Conservation (phyloP, 192 early-diverging fungal species). For the Backusella tarrabulga region DNA sequence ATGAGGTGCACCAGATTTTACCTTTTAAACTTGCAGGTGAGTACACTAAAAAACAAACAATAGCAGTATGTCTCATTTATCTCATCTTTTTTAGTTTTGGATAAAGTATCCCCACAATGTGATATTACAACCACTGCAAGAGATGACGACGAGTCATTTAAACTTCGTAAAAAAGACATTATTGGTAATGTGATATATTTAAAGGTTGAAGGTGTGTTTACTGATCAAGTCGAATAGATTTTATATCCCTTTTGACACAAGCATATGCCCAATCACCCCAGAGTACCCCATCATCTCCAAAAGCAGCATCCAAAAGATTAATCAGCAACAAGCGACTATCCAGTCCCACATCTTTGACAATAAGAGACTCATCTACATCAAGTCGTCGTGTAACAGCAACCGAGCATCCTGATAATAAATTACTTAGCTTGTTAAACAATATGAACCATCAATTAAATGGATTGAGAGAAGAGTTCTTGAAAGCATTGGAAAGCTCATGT, state of each 20-base stretch:
- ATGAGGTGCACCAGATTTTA: conserved; percentile 2
- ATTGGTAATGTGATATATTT: conserved; percentile 6
- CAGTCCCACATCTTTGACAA: neutral
- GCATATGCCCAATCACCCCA: conserved; percentile 4
- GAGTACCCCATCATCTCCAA: neutral
- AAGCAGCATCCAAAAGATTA: neutral
- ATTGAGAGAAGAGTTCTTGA: conserved; percentile 43
- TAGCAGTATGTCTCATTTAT: neutral
- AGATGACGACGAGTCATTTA: conserved; percentile 23
- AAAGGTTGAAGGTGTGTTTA: too few species aligned
- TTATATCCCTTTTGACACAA: conserved; percentile 13
- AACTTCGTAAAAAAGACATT: conserved; percentile 43
- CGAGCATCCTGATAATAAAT: conserved; percentile 6
- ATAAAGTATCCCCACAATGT: conserved; percentile 44
- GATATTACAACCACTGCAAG: conserved; percentile 45
- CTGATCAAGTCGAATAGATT: neutral
- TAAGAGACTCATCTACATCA: neutral
- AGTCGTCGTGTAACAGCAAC: conserved; percentile 1
- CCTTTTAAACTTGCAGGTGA: conserved; percentile 27
- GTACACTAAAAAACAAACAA: neutral
- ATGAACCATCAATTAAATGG: conserved; percentile 47
- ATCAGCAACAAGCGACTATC: neutral
- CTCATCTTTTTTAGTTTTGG: conserved; percentile 23
- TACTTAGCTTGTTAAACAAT: conserved; percentile 20
- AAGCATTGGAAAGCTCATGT: conserved; percentile 42